Conservation (phyloP, 306 rosid species). For the Cucumis melo region DNA sequence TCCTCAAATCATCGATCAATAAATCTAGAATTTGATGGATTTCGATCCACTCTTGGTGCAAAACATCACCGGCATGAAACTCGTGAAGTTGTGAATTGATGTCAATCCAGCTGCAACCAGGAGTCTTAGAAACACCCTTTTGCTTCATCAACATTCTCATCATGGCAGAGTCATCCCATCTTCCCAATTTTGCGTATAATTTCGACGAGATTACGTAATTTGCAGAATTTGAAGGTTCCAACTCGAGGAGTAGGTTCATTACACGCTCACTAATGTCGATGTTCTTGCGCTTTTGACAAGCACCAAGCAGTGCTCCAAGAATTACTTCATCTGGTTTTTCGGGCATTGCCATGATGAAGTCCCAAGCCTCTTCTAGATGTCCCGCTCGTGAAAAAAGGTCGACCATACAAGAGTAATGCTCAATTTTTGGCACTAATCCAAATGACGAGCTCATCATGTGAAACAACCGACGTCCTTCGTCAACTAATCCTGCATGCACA, state of each 20-base stretch:
- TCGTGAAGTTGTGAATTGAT: conserved; percentile 51
- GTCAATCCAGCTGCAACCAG: conserved; percentile 97
- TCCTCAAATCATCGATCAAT: conserved; percentile 49
- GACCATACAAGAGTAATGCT: conserved; percentile 90
- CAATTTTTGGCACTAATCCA: conserved; percentile 69
- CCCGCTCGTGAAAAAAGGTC: conserved; percentile 89
- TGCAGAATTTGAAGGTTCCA: conserved; percentile 88
- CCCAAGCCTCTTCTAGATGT: conserved; percentile 69
- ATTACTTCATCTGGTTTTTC: conserved; percentile 71
- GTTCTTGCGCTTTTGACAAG: conserved; percentile 58
- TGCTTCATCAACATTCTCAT: conserved; percentile 75
- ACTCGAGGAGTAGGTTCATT: conserved; percentile 46
- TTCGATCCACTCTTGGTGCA: conserved; percentile 20
- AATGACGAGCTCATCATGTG: conserved; percentile 53
- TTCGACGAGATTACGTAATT: conserved; percentile 75
- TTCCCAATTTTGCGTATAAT: conserved; percentile 49
- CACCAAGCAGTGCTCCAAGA: conserved; percentile 78
- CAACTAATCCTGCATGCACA: conserved; percentile 72
- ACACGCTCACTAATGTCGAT: conserved; percentile 54
- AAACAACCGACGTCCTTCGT: conserved; percentile 56
- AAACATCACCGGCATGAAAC: conserved; percentile 65
- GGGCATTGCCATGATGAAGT: conserved; percentile 69
- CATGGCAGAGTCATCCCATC: conserved; percentile 84
- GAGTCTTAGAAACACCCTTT: conserved; percentile 77
- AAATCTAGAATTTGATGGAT: conserved; percentile 28